These are phyloP conservation scores for Rickenella mellea DNA, from an alignment of 768 basidiomycete species.

Conservation along the genomic window DNA sequence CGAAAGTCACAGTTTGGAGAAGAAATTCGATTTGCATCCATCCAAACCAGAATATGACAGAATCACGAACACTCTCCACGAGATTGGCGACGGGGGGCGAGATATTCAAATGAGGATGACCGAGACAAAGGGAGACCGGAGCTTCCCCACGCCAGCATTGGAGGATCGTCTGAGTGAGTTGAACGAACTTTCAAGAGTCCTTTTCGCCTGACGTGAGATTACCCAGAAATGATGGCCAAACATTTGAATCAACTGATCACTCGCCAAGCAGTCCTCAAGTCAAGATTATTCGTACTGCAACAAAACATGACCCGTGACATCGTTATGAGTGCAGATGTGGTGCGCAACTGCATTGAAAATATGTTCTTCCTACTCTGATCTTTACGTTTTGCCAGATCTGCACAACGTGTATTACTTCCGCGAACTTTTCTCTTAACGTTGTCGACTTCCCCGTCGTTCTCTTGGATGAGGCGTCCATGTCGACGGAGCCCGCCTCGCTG, in stretches of 20 bases:
- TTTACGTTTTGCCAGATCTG: slow-evolving; percentile 45
- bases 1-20: slow-evolving; percentile 48
- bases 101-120: slow-evolving; percentile 13
- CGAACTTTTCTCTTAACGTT: slow-evolving; percentile 51
- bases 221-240: background rate
- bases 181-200: background rate
- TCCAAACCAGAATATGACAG: slow-evolving; percentile 34
- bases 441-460: slow-evolving; percentile 91
- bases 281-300: slow-evolving; percentile 43
- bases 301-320: slow-evolving; percentile 59
- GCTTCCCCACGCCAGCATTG: slow-evolving; percentile 7
- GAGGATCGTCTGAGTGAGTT: slow-evolving; percentile 7
- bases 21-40: slow-evolving; percentile 53
- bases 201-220: background rate
- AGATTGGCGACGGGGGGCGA: slow-evolving; percentile 17
- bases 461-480: slow-evolving; percentile 93
- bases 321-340: slow-evolving; percentile 62
- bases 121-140: slow-evolving; percentile 13
- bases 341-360: slow-evolving; percentile 26
- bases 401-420: slow-evolving; percentile 80
- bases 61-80: slow-evolving; percentile 29
- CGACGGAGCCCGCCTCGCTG: slow-evolving; percentile 85
- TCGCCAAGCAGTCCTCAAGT: slow-evolving; percentile 15
- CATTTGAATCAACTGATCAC: background rate
- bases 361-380: slow-evolving; percentile 5